Evolutionary conservation across 2,329 filamentous ascomycete genomes (phyloP).

Genomic region (Fonsecaea erecta): DNA sequence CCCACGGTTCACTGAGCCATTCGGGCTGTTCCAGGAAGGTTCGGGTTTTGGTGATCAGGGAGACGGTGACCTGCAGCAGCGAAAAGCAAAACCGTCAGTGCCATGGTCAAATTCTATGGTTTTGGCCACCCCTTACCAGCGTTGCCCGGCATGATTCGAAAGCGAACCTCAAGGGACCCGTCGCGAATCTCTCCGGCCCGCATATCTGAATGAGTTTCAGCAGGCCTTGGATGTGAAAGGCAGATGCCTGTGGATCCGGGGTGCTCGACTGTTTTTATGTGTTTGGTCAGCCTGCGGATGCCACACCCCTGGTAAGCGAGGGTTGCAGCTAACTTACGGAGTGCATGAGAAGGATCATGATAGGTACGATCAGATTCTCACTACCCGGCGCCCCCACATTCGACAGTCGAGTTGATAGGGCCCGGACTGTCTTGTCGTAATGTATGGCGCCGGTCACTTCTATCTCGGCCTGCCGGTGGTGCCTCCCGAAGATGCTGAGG

Average conservation of each 20-base stretch:
- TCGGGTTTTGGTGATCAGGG: slow-evolving; percentile 29
- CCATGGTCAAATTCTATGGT: not conserved
- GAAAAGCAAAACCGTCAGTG: too few relatives aligned
- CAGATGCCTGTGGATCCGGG: slow-evolving; percentile 25
- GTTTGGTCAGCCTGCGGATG: slow-evolving; percentile 12
- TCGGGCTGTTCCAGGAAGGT: slow-evolving; percentile 26
- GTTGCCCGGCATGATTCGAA: slow-evolving; percentile 33
- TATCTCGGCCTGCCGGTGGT: slow-evolving; percentile 31
- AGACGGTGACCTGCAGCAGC: slow-evolving; percentile 22
- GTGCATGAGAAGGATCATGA: slow-evolving; percentile 33
- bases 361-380: slow-evolving; percentile 29
- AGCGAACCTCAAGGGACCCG: slow-evolving; percentile 19
- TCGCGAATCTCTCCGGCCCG: slow-evolving; percentile 25
- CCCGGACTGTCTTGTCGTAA: slow-evolving; percentile 30
- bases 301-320: not conserved
- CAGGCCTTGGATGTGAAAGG: slow-evolving; percentile 31
- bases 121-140: slow-evolving; percentile 17
- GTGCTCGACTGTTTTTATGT: slow-evolving; percentile 23
- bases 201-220: slow-evolving; percentile 29
- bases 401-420: slow-evolving; percentile 26
- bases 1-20: slow-evolving; percentile 30
- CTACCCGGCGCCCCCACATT: slow-evolving; percentile 28
- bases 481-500: slow-evolving; percentile 29
- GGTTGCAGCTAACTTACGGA: slow-evolving; percentile 24
- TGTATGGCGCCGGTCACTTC: slow-evolving; percentile 29